Conservation (phyloP, 106 monocot genomes). For the Dendrobium huoshanense region DNA sequence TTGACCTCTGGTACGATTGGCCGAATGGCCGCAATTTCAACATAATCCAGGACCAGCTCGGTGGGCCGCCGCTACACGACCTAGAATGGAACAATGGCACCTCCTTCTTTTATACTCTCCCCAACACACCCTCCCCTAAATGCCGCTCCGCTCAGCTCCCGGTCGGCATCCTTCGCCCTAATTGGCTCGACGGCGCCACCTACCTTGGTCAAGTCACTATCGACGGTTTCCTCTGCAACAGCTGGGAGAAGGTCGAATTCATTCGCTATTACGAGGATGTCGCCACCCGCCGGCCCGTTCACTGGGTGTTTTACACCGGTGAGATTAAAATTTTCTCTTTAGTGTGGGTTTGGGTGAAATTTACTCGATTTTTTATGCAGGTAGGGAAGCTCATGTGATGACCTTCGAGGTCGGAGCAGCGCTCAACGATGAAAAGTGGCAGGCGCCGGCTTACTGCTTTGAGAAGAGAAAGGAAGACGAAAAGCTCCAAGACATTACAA, state of each 20-base stretch:
- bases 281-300: constrained; percentile 56
- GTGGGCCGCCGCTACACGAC: constrained; percentile 34
- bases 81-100: constrained; percentile 85
- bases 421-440: constrained; percentile 74
- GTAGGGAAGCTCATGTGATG: constrained; percentile 70
- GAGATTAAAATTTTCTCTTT: neutral
- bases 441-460: constrained; percentile 77
- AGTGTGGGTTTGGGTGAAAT: neutral
- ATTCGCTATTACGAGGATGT: constrained; percentile 85
- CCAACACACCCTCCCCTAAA: constrained; percentile 8
- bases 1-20: constrained; percentile 82
- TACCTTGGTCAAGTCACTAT: constrained; percentile 49
- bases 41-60: constrained; percentile 58
- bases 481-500: neutral
- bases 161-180: constrained; percentile 67
- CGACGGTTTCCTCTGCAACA: constrained; percentile 69
- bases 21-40: constrained; percentile 57
- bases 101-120: constrained; percentile 59
- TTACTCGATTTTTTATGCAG: constrained; percentile 18
- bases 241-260: constrained; percentile 80
- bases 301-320: constrained; percentile 88
- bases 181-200: constrained; percentile 72
- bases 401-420: constrained; percentile 71
- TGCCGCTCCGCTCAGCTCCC: constrained; percentile 45
- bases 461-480: constrained; percentile 1